Base-by-base conservation (phyloP, 2,329 filamentous ascomycete species). In the Cladosporium colombiae region DNA sequence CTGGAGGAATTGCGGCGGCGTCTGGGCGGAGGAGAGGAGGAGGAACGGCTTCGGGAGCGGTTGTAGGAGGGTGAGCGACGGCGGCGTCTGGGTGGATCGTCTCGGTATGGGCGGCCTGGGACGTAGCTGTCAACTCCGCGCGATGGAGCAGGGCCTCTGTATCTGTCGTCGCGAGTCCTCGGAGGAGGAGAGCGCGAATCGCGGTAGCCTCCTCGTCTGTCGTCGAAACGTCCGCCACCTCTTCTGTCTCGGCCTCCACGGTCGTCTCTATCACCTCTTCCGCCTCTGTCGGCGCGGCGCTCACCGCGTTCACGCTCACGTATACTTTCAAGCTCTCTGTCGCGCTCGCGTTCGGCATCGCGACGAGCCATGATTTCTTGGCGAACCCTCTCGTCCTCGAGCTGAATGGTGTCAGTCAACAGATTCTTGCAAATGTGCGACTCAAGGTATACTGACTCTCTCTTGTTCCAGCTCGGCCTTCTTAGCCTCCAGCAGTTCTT, bases 391-490 rank as follows among this genome's bases (percentile, higher is more conserved):
- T 95, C 92, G 40, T 92, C 90, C 74, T 96, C 90, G 61, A 92
- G 87, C 92, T 93, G 70, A 31, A n/a, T n/a, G 3, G 18, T 72
- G 67, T 72, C 77, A 75, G 66, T 62, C 10, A 44, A 46, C 3
- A 3, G 1, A 3, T 46, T 23, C 21, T 31, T 37, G n/a, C 21
- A 50, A 50, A 25, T 44, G 16, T 35, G 46, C 27, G 13, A 44
- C 5, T 31, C 11, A 18, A 8, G 33, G 14, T 23, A 33, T 46
- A 65, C 76, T 37, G 77, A 96, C 94, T 89, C 96, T 96, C 79
- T 97, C 93, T 79, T 97, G 92, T 68, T 95, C 92, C 57, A 99
- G 83, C 79, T 99, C 95, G 53, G 91, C 81, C 80, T 98, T 99
- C 83, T 99, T 99, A 0, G 94, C 93, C 77, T 99, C 95, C 2